Conservation (phyloP, 1,284 basidiomycete genomes). For the Sanghuangporus sanghuang region DNA sequence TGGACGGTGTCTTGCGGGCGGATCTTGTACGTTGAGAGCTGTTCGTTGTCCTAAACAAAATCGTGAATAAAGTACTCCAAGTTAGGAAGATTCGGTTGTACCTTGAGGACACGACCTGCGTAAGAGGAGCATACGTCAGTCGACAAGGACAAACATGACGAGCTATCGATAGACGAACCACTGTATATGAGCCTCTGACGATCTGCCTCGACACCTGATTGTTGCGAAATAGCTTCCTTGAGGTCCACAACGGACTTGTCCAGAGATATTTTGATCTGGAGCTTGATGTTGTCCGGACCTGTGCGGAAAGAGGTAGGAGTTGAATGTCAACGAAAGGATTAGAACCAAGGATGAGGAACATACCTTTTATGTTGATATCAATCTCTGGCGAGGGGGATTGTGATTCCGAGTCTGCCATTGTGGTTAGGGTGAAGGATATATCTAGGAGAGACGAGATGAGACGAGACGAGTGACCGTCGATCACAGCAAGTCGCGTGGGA, state of each 20-base stretch:
- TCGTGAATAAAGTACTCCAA: neutral
- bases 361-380: constrained; percentile 74
- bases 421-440: constrained; percentile 4
- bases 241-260: constrained; percentile 82
- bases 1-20: constrained; percentile 84
- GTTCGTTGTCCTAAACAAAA: constrained; percentile 70
- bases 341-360: neutral
- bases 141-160: neutral
- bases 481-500: neutral
- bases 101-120: constrained; percentile 69
- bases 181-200: constrained; percentile 86
- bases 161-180: constrained; percentile 42
- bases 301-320: neutral
- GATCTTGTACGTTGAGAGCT: constrained; percentile 82
- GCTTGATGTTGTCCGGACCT: constrained; percentile 82
- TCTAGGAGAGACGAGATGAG: neutral
- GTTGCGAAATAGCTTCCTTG: constrained; percentile 78
- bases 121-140: neutral
- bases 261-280: constrained; percentile 74
- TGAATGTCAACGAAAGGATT: neutral
- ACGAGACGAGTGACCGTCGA: neutral
- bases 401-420: neutral
- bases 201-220: constrained; percentile 81
- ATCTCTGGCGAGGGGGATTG: constrained; percentile 44
- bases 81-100: constrained; percentile 21